A percentile compares a stretch with the other conserved stretches of the same genome.
Conservation (phyloP, 371 early-diverging fungal genomes). For the Mucor indicus region DNA sequence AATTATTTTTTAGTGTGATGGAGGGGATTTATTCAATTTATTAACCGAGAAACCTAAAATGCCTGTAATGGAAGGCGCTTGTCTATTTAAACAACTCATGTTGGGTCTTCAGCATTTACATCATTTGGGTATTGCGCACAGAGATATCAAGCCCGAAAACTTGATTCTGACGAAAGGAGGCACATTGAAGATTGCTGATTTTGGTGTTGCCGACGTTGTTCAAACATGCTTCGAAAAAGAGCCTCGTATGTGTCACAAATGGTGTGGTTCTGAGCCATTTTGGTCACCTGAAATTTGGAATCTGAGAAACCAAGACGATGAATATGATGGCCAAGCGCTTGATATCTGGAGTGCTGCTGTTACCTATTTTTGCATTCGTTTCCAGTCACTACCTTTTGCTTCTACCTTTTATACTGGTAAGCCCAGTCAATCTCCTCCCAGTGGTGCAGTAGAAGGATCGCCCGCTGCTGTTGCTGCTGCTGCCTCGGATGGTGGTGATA, state of each 20-base stretch:
- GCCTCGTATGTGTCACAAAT: constrained; percentile 67
- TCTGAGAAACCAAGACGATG: constrained; percentile 39
- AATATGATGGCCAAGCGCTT: constrained; percentile 77
- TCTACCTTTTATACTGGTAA: constrained; percentile 56
- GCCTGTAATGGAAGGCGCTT: constrained; percentile 43
- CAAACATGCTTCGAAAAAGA: constrained; percentile 70
- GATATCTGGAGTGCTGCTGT: constrained; percentile 88
- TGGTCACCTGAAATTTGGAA: constrained; percentile 85
- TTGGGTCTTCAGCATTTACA: constrained; percentile 96
- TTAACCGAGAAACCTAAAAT: constrained; percentile 34
- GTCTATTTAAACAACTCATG: constrained; percentile 85
- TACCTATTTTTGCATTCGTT: constrained; percentile 79
- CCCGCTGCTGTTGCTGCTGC: constrained; percentile 33
- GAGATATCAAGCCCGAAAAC: constrained; percentile 94
- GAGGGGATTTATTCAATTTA: constrained; percentile 62
- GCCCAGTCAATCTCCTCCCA: constrained; percentile 39
- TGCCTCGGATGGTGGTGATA: constrained; percentile 35
- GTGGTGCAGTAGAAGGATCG: constrained; percentile 29
- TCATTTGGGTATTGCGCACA: constrained; percentile 83
- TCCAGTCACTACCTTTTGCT: constrained; percentile 63
- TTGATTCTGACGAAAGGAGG: constrained; percentile 80
- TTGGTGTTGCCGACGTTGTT: constrained; percentile 94
- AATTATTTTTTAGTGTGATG: constrained; percentile 42
- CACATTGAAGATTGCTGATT: constrained; percentile 95
- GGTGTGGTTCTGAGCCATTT: constrained; percentile 88